Evolutionary conservation across 2,329 filamentous ascomycete species (phyloP).

Genomic region (Cladosporium sp.): DNA sequence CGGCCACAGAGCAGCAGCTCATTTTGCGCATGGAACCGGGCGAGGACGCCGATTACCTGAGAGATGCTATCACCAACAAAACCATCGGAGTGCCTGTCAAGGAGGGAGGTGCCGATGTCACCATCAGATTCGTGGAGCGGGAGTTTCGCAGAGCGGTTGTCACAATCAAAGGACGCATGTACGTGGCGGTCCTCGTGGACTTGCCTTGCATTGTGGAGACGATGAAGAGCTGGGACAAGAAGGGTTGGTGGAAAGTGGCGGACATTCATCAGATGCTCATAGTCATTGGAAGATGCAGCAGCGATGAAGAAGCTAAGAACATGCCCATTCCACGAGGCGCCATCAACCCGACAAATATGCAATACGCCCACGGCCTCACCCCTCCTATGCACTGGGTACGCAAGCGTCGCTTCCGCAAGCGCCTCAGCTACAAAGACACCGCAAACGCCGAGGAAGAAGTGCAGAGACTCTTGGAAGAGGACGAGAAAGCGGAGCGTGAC

Average conservation of each 20-base stretch:
- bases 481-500: slow-evolving; percentile 50
- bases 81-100: slow-evolving; percentile 63
- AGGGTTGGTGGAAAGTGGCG: slow-evolving; percentile 80
- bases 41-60: slow-evolving; percentile 77
- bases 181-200: slow-evolving; percentile 75
- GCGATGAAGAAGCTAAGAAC: slow-evolving; percentile 45
- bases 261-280: slow-evolving; percentile 88
- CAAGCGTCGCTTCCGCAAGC: slow-evolving; percentile 76
- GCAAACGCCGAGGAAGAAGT: slow-evolving; percentile 79
- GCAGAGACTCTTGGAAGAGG: slow-evolving; percentile 65
- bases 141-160: slow-evolving; percentile 71
- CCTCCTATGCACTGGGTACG: slow-evolving; percentile 83
- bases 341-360: slow-evolving; percentile 62
- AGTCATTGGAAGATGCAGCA: slow-evolving; percentile 64
- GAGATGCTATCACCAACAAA: slow-evolving; percentile 68
- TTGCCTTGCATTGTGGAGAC: slow-evolving; percentile 82
- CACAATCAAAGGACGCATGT: slow-evolving; percentile 63
- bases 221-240: slow-evolving; percentile 91
- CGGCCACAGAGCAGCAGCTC: slow-evolving; percentile 83
- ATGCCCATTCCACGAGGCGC: slow-evolving; percentile 59
- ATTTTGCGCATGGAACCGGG: slow-evolving; percentile 84
- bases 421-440: slow-evolving; percentile 76
- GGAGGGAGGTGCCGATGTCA: slow-evolving; percentile 69
- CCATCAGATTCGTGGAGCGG: slow-evolving; percentile 70
- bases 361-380: slow-evolving; percentile 79